Evolutionary conservation across 169 alveolate species (phyloP).

Genomic region (Plasmodium knowlesi): DNA sequence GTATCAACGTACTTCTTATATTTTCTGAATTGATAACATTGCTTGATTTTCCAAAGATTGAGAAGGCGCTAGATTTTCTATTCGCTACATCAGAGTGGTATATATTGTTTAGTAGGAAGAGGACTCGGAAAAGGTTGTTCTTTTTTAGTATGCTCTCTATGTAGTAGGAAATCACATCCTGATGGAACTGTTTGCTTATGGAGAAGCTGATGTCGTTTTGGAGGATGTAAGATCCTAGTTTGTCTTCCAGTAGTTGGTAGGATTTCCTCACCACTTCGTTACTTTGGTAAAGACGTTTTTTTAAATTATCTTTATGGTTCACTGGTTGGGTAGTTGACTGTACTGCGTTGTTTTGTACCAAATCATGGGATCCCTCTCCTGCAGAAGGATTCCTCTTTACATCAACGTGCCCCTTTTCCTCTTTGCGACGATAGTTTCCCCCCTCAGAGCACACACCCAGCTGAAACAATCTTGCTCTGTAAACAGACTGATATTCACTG

Average conservation of each 20-base stretch:
- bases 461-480: neutral
- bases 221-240: slow-evolving; percentile 21
- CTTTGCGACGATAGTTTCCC: neutral
- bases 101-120: slow-evolving; percentile 36
- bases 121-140: slow-evolving; percentile 10
- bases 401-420: neutral
- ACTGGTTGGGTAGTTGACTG: neutral
- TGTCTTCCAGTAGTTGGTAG: slow-evolving; percentile 26
- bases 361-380: neutral
- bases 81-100: slow-evolving; percentile 79
- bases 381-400: neutral
- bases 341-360: neutral
- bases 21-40: slow-evolving; percentile 81
- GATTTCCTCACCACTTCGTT: slow-evolving; percentile 35
- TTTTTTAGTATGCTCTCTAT: slow-evolving; percentile 16
- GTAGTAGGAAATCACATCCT: slow-evolving; percentile 27
- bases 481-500: slow-evolving; percentile 2
- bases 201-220: slow-evolving; percentile 66
- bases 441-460: neutral
- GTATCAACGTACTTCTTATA: slow-evolving; percentile 71
- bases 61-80: slow-evolving; percentile 78
- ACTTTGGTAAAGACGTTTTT: slow-evolving; percentile 16
- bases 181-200: slow-evolving; percentile 30
- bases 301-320: neutral
- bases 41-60: slow-evolving; percentile 80